Percentiles rank a stretch among this genome's conserved stretches.
Conservation (phyloP, 2,329 filamentous ascomycete species). For the Pestalotiopsis sp. region DNA sequence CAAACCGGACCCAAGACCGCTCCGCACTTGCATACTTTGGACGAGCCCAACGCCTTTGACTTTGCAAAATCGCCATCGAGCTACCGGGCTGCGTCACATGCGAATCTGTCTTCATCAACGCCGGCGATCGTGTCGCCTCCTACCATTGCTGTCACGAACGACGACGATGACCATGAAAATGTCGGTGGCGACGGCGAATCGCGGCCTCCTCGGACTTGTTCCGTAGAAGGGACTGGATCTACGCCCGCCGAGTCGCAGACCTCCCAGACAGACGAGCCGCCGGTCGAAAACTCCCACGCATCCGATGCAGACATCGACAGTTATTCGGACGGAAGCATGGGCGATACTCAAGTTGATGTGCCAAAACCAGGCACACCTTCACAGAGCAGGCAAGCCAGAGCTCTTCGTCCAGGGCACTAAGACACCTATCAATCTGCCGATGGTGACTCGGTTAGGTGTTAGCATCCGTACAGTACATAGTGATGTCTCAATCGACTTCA, state of each 20-base stretch:
- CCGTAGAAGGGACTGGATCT: background rate
- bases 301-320: slow-evolving; percentile 35
- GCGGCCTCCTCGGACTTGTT: slow-evolving; percentile 9
- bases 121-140: slow-evolving; percentile 15
- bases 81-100: background rate
- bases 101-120: background rate
- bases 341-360: background rate
- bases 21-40: slow-evolving; percentile 26
- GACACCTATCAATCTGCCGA: background rate
- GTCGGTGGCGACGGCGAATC: slow-evolving; percentile 21
- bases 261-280: slow-evolving; percentile 20
- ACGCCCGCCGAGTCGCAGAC: slow-evolving; percentile 21
- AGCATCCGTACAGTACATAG: background rate
- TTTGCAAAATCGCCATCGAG: slow-evolving; percentile 37
- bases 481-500: background rate
- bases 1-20: slow-evolving; percentile 32
- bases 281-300: slow-evolving; percentile 27
- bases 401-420: background rate
- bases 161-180: slow-evolving; percentile 15
- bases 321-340: slow-evolving; percentile 22
- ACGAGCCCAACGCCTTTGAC: slow-evolving; percentile 36
- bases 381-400: background rate
- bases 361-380: background rate
- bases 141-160: slow-evolving; percentile 6
- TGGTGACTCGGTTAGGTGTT: background rate